phyloP scores from a whole-genome alignment of 441 rosid species.

The Mallotus repandus region DNA sequence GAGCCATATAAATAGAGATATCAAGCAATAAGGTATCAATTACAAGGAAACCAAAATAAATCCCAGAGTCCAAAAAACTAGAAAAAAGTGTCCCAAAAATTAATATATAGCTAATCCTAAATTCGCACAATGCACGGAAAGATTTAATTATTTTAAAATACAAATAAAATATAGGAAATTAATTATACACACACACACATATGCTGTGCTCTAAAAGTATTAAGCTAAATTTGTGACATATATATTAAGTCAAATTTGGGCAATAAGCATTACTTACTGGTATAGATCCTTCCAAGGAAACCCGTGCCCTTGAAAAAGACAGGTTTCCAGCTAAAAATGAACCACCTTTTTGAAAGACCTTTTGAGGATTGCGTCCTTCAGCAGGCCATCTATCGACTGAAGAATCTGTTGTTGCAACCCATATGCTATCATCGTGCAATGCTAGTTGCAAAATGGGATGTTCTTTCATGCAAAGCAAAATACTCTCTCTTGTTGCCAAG shows the following conservation, averaged over 20 bases:
- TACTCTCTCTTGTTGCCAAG: conserved; percentile 89
- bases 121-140: too few relatives aligned
- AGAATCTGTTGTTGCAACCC: conserved; percentile 96
- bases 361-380: conserved; percentile 88
- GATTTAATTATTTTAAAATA: too few relatives aligned
- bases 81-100: background rate
- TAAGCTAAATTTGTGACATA: too few relatives aligned
- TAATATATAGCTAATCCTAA: background rate
- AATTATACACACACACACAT: too few relatives aligned
- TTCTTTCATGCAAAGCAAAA: conserved; percentile 88
- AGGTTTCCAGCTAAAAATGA: conserved; percentile 98
- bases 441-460: conserved; percentile 90
- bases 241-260: background rate
- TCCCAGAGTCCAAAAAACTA: background rate
- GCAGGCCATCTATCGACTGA: conserved; percentile 93
- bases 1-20: background rate
- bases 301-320: conserved; percentile 96
- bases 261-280: conserved; percentile 60
- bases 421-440: conserved; percentile 86
- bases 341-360: conserved; percentile 81
- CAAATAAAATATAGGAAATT: too few relatives aligned
- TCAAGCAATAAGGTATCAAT: background rate
- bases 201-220: too few relatives aligned
- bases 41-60: background rate
- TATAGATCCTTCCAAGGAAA: conserved; percentile 91